Evolutionary conservation across 2,329 filamentous ascomycete genomes (phyloP), one percentile per base, ranked within the genome.

Genomic region (Ophiostoma sp.): DNA sequence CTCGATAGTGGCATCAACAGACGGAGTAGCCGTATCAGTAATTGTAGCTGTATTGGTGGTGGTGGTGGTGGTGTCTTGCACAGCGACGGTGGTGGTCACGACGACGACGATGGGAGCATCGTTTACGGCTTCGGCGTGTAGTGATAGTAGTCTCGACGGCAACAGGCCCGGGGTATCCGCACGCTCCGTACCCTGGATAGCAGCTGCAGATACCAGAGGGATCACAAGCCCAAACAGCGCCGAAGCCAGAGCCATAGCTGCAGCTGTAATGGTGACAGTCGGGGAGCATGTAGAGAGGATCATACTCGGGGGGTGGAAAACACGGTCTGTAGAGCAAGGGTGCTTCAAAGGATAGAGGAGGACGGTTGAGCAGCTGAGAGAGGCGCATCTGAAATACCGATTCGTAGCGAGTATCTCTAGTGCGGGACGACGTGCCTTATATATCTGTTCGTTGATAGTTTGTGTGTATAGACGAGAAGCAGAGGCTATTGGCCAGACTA

Each of bases 341-440:
- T 3, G 67, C 67, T 66, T 68, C 67, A 63, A 66, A 66, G 42
- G 67, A 68, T 18, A 45, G 64, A 9, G 67, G 63, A 5, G 67
- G 67, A 12, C 44, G 36, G 9, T 44, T 44, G 2, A 66, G 38
- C 4, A 44, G 52, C 9, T 49, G 63, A 8, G 67, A 27, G 11
- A 18, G 42, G 64, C 44, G 64, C 42, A 68, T 63, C 27, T 45
- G 64, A 52, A 8, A 9, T 27, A 9, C 12, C 49, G 8, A 9
- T 3, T 47, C 6, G 45, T 12, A 47, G 14, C 27, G n/a, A 55
- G 49, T 9, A 36, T 12, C n/a, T 64, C 58, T 36, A 16, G 38
- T 62, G n/a, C 9, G 58, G 58, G 12, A 16, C 16, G 49, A 55
- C 49, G 47, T 5, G 6, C 5, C 27, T 55, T 36, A 18, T 55